phyloP scores from a whole-genome alignment of 208 protist genomes.

The Wallacemonas collosoma region DNA sequence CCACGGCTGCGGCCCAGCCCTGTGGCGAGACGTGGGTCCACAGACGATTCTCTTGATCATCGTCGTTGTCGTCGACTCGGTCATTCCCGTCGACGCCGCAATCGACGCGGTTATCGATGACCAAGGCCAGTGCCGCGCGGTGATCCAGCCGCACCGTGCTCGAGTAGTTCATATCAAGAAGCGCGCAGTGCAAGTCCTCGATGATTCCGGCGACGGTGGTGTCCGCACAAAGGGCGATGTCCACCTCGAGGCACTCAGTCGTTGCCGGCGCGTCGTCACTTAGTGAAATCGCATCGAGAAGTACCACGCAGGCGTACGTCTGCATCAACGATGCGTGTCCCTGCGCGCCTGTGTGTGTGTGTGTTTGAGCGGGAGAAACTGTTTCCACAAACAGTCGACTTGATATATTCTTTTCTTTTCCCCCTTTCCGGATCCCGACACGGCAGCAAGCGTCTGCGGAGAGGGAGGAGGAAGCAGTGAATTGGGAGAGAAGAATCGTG shows the following conservation, averaged over 20 bases:
- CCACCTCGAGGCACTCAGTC: conserved; percentile 34
- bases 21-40: conserved; percentile 8
- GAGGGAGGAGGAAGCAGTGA: too few relatives aligned
- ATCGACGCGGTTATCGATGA: not conserved
- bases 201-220: conserved; percentile 33
- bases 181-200: conserved; percentile 34
- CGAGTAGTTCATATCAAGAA: conserved; percentile 26
- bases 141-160: conserved; percentile 21
- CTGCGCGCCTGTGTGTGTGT: too few relatives aligned
- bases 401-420: too few relatives aligned
- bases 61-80: not conserved
- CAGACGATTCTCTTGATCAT: conserved; percentile 10
- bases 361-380: too few relatives aligned
- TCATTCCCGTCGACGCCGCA: not conserved
- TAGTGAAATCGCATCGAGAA: conserved; percentile 7
- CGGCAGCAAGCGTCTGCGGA: too few relatives aligned
- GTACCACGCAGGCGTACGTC: not conserved
- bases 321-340: not conserved
- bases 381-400: too few relatives aligned
- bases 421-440: too few relatives aligned
- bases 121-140: conserved; percentile 17
- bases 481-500: too few relatives aligned
- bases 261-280: not conserved
- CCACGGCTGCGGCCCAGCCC: conserved; percentile 7
- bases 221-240: conserved; percentile 25